Evolutionary conservation across 352 stramenopile genomes (phyloP), one percentile per base, ranked within the genome.

Genomic region (Globisporangium spinosum): DNA sequence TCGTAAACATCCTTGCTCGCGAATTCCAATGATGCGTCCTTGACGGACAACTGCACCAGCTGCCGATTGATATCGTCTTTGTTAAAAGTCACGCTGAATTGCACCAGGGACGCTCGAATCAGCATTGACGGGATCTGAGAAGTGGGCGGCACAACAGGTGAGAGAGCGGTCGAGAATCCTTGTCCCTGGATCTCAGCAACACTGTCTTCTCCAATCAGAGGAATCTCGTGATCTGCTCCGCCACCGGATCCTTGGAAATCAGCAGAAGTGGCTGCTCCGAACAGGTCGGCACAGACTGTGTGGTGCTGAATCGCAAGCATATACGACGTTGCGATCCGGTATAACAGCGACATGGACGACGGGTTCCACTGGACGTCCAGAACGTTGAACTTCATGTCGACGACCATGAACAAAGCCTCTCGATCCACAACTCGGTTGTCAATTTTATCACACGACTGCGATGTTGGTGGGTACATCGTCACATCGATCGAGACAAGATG

Each of bases 311-410:
- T 71, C 0, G 82, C 74, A 34, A 67, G 75, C n/a, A 78, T 74
- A 47, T 91, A 93, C 7, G 77, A 72, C 4, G 82, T 83, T 53
- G 83, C 40, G 65, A 95, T 89, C 17, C 86, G 83, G 64, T 91
- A 91, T 62, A 93, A 65, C 29, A 93, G 49, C 27, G 82, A 80
- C 64, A 95, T 85, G 0, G 87, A 95, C 29, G 87, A 93, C 34
- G 87, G 87, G 62, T 95, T 95, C 87, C 87, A 95, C 62, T 95
- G 87, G 29, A 95, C 32, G 67, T 92, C 73, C 17, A 95, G 66
- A 27, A 91, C 77, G 66, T 90, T 89, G 27, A 90, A 90, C 0
- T 87, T 74, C 32, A 87, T 64, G 59, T 88, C 75, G 1, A 88
- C 71, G 12, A 91, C 70, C 55, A 79, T 65, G n/a, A 90, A 72